Conservation (phyloP, 108 stramenopile genomes). For the Craspedostauros australis region DNA sequence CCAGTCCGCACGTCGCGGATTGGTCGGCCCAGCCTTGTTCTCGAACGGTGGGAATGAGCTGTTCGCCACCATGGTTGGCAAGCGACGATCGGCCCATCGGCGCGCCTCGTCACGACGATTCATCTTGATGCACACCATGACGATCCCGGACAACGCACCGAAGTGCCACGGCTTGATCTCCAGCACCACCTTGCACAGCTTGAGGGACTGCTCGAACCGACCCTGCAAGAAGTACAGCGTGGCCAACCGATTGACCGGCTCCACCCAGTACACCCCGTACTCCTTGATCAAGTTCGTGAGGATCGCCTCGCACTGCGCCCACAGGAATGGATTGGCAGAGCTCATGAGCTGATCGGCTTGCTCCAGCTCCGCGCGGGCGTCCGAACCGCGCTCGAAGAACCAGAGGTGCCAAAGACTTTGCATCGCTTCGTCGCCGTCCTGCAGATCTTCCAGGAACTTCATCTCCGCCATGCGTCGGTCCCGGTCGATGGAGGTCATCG, state of each 20-base stretch:
- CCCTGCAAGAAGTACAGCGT: conserved; percentile 60
- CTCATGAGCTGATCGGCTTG: conserved; percentile 23
- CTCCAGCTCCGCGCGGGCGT: conserved; percentile 11
- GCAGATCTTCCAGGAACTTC: conserved; percentile 15
- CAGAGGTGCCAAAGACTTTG: conserved; percentile 42
- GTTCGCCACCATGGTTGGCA: conserved; percentile 33
- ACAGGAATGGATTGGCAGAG: conserved; percentile 25
- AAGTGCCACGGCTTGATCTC: conserved; percentile 75
- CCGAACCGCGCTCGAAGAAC: conserved; percentile 45
- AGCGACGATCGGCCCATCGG: conserved; percentile 48
- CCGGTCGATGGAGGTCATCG: conserved; percentile 37
- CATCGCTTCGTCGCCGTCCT: conserved; percentile 21
- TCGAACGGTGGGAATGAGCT: neutral
- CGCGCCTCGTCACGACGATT: conserved; percentile 36
- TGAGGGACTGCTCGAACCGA: conserved; percentile 41
- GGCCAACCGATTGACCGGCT: conserved; percentile 74
- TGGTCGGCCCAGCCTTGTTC: neutral
- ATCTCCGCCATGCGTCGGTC: conserved; percentile 39
- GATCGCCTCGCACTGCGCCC: conserved; percentile 45
- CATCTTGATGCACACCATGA: conserved; percentile 50
- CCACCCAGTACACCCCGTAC: conserved; percentile 54
- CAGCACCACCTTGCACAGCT: conserved; percentile 53
- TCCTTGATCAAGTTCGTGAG: conserved; percentile 46
- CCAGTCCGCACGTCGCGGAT: conserved; percentile 38
- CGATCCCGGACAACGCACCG: conserved; percentile 69